These are phyloP conservation scores for Tetraselmis striata DNA, from an alignment of 139 green algal species.

Conservation along the genomic window DNA sequence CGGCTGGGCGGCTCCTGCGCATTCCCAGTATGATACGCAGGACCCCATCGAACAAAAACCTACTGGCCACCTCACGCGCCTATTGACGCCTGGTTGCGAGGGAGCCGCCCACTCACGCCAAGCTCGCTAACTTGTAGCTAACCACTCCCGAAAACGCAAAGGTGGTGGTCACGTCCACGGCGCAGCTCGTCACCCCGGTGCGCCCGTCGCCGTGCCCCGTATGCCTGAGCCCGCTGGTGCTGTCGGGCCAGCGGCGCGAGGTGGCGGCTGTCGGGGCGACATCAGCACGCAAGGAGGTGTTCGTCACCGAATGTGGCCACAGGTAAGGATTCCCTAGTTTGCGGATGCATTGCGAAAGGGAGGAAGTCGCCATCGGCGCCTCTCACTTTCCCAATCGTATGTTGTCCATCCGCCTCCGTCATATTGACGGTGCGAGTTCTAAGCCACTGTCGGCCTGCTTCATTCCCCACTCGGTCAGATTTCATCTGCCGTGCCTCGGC, in stretches of 20 bases:
- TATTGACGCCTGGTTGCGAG: no score
- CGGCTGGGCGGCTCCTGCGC: no score
- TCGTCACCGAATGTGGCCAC: not conserved
- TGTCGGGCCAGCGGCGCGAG: not conserved
- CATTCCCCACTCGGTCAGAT: not conserved
- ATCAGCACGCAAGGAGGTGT: not conserved
- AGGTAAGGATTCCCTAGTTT: not conserved
- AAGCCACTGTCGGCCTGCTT: no score
- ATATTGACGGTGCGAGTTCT: no score
- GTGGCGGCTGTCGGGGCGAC: not conserved
- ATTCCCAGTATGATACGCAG: no score
- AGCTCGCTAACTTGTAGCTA: no score
- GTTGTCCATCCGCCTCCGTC: no score
- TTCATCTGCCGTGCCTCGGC: not conserved
- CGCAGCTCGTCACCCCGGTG: not conserved
- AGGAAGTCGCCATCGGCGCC: not conserved
- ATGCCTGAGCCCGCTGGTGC: not conserved
- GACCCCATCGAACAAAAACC: no score
- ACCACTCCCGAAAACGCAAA: no score
- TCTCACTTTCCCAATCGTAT: not conserved
- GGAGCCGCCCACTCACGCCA: no score
- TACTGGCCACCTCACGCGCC: no score
- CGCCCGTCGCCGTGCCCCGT: not conserved
- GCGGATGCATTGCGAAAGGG: not conserved
- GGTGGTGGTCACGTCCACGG: not conserved